phyloP scores from a whole-genome alignment of 1,284 basidiomycete genomes.

The Spongiforma sp. region DNA sequence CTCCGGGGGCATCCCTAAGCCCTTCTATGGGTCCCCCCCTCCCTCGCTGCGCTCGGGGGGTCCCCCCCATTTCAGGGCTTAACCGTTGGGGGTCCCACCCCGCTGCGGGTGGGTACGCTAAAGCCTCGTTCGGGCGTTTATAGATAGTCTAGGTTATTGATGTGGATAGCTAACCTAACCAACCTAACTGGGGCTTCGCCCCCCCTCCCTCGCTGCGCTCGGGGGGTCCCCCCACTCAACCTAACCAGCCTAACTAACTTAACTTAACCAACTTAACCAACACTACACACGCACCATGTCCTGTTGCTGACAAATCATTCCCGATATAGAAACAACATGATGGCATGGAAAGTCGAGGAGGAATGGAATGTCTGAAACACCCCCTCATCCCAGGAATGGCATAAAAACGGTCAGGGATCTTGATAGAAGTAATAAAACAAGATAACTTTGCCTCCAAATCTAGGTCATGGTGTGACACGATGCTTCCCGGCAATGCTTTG shows the following conservation, averaged over 20 bases:
- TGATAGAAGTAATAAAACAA: background rate
- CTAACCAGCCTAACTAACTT: background rate
- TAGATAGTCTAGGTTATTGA: background rate
- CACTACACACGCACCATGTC: background rate
- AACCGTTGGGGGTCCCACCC: background rate
- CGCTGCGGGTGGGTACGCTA: background rate
- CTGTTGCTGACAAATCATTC: background rate
- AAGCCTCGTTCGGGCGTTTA: background rate
- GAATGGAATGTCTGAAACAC: background rate
- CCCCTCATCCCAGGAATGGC: background rate
- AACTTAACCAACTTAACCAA: background rate
- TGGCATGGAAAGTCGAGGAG: background rate
- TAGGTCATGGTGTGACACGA: background rate
- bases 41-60: background rate
- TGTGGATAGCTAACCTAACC: background rate
- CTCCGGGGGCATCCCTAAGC: conserved; percentile 1
- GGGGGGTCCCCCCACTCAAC: background rate
- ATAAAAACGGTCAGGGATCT: background rate
- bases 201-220: background rate
- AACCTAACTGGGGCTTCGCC: conserved; percentile 1
- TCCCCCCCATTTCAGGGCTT: too few species aligned
- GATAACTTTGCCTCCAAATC: background rate
- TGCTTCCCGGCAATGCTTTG: background rate
- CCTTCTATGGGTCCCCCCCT: background rate
- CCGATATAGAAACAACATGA: background rate